Conservation (phyloP, 2,329 filamentous ascomycete species). For the Phyllosticta citriasiana region DNA sequence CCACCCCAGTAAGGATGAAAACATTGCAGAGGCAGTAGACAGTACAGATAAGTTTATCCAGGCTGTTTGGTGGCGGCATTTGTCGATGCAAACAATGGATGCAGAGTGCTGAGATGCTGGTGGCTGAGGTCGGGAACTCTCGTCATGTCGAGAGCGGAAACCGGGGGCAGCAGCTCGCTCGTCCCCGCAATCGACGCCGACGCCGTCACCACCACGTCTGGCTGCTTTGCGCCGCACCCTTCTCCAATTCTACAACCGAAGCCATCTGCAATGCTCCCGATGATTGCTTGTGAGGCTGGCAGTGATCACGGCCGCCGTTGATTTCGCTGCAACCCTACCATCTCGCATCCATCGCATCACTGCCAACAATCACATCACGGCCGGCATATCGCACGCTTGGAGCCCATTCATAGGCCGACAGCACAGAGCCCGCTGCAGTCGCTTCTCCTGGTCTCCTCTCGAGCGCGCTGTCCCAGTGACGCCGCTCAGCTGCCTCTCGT, state of each 20-base stretch:
- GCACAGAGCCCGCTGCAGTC: background rate
- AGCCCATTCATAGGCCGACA: slow-evolving; percentile 1
- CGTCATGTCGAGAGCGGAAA: background rate
- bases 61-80: background rate
- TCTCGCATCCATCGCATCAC: slow-evolving; percentile 5
- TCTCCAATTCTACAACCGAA: background rate
- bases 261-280: slow-evolving; percentile 10
- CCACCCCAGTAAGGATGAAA: background rate
- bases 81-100: background rate
- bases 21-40: background rate
- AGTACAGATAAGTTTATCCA: background rate
- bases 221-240: background rate
- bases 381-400: slow-evolving; percentile 7
- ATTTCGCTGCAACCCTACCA: slow-evolving; percentile 4
- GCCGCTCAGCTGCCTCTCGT: slow-evolving; percentile 3
- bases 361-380: slow-evolving; percentile 5
- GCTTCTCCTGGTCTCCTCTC: background rate
- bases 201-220: background rate
- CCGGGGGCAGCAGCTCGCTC: background rate
- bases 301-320: slow-evolving; percentile 11
- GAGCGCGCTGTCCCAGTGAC: background rate
- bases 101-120: background rate
- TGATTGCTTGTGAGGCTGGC: slow-evolving; percentile 9
- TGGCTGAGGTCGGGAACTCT: background rate
- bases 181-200: background rate